Evolutionary conservation across 495 filamentous ascomycete species (phyloP).

Genomic region (Penicillium taxi): DNA sequence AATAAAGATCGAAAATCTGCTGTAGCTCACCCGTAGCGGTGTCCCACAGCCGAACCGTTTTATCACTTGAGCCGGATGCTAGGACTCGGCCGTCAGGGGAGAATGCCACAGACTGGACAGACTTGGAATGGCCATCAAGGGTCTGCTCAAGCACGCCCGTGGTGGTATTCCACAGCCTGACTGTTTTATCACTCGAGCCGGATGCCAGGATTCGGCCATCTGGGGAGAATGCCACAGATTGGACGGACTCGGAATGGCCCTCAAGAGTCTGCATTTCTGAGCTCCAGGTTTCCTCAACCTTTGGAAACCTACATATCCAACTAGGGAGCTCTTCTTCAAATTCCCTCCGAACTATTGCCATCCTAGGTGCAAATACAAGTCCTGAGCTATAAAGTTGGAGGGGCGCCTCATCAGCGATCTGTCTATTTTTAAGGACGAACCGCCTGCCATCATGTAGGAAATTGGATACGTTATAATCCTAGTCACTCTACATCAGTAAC

Average conservation of each 20-base stretch:
- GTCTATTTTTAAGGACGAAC: conserved; percentile 25
- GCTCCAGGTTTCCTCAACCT: conserved; percentile 7
- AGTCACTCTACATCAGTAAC: neutral
- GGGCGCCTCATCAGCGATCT: conserved; percentile 22
- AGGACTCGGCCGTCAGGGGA: neutral
- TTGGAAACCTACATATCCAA: conserved; percentile 8
- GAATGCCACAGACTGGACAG: neutral
- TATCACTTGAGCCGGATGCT: neutral
- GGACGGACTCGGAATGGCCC: conserved; percentile 11
- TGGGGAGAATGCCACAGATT: conserved; percentile 20
- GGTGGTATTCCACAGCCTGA: neutral
- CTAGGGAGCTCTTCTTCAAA: conserved; percentile 8
- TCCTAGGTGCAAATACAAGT: conserved; percentile 28
- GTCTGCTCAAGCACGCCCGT: neutral
- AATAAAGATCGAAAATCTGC: conserved; percentile 15
- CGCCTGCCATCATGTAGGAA: conserved; percentile 23
- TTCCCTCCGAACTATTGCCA: conserved; percentile 17
- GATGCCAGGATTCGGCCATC: neutral
- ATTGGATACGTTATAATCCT: conserved; percentile 11
- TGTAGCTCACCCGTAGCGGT: neutral
- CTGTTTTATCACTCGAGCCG: neutral
- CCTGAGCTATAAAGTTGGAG: conserved; percentile 19
- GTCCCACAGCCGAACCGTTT: neutral
- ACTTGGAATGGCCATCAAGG: neutral
- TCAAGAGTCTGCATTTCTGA: conserved; percentile 9